These are phyloP conservation scores for Albizia julibrissin DNA, from an alignment of 306 rosid genomes.

Conservation along the genomic window DNA sequence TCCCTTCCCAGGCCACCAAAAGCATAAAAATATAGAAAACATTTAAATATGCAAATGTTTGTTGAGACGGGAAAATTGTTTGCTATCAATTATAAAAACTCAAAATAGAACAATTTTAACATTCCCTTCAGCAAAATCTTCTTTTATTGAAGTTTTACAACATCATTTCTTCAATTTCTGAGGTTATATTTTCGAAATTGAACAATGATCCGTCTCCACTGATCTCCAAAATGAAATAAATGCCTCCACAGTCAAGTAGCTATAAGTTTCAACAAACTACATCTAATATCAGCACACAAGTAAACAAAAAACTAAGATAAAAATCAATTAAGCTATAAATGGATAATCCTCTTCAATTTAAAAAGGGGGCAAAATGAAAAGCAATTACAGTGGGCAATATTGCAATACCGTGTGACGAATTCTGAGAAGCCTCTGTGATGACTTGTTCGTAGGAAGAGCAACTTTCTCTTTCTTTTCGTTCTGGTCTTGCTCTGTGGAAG, in stretches of 20 bases:
- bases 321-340: background rate
- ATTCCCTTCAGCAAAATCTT: background rate
- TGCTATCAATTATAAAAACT: background rate
- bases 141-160: background rate
- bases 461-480: constrained; percentile 38
- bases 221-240: background rate
- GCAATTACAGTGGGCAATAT: background rate
- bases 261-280: background rate
- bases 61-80: too few relatives aligned
- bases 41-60: background rate
- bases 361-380: background rate
- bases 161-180: background rate
- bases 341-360: background rate
- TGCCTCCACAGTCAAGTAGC: background rate
- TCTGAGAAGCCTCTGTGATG: constrained; percentile 77
- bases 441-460: constrained; percentile 81
- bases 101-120: background rate
- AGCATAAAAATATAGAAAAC: background rate
- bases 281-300: background rate
- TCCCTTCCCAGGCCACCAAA: background rate
- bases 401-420: constrained; percentile 86
- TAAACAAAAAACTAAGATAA: background rate
- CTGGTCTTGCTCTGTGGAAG: constrained; percentile 26
- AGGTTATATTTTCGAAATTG: background rate
- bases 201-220: background rate